A percentile compares a stretch with the other conserved stretches of the same genome.
These are phyloP conservation scores for Eucalyptus rudis DNA, from an alignment of 345 rosid species.

Conservation along the genomic window DNA sequence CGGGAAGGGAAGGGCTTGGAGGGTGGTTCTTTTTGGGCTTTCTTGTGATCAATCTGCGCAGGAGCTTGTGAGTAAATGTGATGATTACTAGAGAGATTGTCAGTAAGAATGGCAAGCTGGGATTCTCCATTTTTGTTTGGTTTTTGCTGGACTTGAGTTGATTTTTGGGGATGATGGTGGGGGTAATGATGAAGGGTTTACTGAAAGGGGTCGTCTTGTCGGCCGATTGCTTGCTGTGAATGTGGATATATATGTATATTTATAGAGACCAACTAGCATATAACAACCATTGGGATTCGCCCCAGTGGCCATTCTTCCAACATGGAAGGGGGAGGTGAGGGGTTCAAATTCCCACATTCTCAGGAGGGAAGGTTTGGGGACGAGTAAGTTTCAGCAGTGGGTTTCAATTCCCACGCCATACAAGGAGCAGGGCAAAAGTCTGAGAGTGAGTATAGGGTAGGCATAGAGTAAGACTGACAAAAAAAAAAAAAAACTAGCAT, in stretches of 20 bases:
- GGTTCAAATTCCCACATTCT: no score
- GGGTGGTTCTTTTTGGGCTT: slow-evolving; percentile 12
- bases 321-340: no score
- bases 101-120: not conserved
- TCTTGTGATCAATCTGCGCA: not conserved
- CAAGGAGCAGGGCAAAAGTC: no score
- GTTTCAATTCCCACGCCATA: no score
- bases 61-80: not conserved
- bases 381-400: no score
- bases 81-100: not conserved
- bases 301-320: no score
- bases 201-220: not conserved
- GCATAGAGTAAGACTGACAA: no score
- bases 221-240: not conserved
- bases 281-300: no score
- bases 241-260: not conserved
- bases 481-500: no score
- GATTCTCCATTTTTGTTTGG: not conserved
- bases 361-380: no score
- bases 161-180: not conserved
- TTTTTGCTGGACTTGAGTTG: not conserved
- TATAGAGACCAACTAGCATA: not conserved
- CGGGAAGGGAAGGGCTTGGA: slow-evolving; percentile 29
- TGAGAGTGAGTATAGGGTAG: no score
- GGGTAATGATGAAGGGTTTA: not conserved